Conservation (phyloP, 495 filamentous ascomycete genomes). For the Talaromyces borbonicus region DNA sequence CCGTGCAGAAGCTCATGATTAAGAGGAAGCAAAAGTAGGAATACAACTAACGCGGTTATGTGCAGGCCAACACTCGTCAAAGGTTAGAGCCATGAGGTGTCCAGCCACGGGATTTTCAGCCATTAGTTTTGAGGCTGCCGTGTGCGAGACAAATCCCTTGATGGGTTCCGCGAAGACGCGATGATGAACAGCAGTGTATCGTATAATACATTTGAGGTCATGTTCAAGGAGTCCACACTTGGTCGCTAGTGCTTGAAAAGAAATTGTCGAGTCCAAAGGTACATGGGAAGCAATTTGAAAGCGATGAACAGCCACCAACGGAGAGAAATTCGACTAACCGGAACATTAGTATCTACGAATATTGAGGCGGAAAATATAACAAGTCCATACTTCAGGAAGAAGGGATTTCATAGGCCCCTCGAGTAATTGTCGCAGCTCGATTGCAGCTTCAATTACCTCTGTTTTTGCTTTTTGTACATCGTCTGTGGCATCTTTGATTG, state of each 20-base stretch:
- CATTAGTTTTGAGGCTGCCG: slow-evolving; percentile 36
- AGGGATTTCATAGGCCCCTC: slow-evolving; percentile 6
- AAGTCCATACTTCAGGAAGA: slow-evolving; percentile 4
- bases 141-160: slow-evolving; percentile 43
- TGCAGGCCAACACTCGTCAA: slow-evolving; percentile 9
- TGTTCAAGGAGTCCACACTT: slow-evolving; percentile 30
- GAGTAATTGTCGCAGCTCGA: slow-evolving; percentile 5
- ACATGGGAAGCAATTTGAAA: slow-evolving; percentile 21
- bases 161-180: slow-evolving; percentile 44
- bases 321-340: not conserved
- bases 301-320: slow-evolving; percentile 17
- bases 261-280: slow-evolving; percentile 28
- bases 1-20: too few species aligned
- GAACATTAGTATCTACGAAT: not conserved
- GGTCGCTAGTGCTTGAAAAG: slow-evolving; percentile 32
- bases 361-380: too few species aligned
- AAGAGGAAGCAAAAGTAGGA: not conserved
- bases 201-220: slow-evolving; percentile 42
- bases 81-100: slow-evolving; percentile 1
- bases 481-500: not conserved
- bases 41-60: slow-evolving; percentile 1
- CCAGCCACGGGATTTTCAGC: slow-evolving; percentile 23
- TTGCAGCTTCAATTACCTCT: slow-evolving; percentile 4
- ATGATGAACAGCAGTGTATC: slow-evolving; percentile 42
- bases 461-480: slow-evolving; percentile 1